These are phyloP conservation scores for Cercospora janseana DNA, from an alignment of 2,329 filamentous ascomycete species.

Conservation along the genomic window DNA sequence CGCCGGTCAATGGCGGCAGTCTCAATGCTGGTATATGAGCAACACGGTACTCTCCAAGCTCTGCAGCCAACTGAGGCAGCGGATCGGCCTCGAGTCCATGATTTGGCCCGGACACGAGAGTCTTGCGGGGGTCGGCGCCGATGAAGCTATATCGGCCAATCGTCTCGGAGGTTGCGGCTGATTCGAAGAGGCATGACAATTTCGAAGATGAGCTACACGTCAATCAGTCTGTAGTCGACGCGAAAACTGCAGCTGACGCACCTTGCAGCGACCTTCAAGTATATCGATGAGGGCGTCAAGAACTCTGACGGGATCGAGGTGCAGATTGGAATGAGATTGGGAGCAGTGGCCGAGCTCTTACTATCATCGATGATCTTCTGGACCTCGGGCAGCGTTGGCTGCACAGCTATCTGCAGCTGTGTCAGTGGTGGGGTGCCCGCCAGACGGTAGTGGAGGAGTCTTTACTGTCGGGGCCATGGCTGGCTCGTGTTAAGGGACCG, in stretches of 20 bases:
- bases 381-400: conserved; percentile 62
- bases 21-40: conserved; percentile 77
- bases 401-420: conserved; percentile 45
- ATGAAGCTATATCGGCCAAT: conserved; percentile 96
- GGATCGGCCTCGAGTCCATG: conserved; percentile 84
- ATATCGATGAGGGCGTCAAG: conserved; percentile 90
- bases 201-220: conserved; percentile 59
- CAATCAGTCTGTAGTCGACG: neutral
- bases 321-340: conserved; percentile 79
- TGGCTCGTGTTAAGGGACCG: conserved; percentile 28
- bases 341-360: conserved; percentile 54
- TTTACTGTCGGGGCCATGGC: conserved; percentile 19
- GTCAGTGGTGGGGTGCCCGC: conserved; percentile 12
- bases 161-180: conserved; percentile 83
- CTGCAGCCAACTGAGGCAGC: conserved; percentile 74
- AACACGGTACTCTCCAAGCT: conserved; percentile 75
- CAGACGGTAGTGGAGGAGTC: neutral
- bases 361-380: conserved; percentile 55
- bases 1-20: conserved; percentile 83
- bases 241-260: conserved; percentile 47
- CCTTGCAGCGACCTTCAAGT: conserved; percentile 82
- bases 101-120: conserved; percentile 82
- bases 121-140: conserved; percentile 73
- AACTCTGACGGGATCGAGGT: conserved; percentile 87
- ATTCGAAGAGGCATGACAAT: conserved; percentile 93